phyloP scores from a whole-genome alignment of 2,329 filamentous ascomycete species.

The Amauroascus verrucosus region DNA sequence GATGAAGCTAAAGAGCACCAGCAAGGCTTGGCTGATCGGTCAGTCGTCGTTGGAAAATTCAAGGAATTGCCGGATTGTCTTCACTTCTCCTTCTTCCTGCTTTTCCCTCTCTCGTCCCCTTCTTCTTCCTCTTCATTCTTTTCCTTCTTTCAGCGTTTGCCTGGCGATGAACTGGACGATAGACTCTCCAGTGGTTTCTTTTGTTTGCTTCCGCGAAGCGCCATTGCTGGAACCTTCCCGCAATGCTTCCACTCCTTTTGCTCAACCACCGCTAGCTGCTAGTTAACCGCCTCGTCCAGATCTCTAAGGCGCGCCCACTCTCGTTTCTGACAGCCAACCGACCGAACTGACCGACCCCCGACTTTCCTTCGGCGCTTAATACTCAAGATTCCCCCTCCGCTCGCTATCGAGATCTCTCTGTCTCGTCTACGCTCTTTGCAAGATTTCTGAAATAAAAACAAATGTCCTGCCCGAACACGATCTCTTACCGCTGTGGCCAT shows the following conservation, averaged over 20 bases:
- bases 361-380: conserved; percentile 1
- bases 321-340: neutral
- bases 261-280: neutral
- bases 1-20: too few species aligned
- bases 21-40: too few species aligned
- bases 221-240: conserved; percentile 12
- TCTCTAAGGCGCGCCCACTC: neutral
- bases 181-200: conserved; percentile 19
- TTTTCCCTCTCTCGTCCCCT: neutral
- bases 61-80: too few species aligned
- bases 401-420: neutral
- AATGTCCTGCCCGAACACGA: conserved; percentile 5
- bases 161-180: conserved; percentile 1
- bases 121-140: neutral
- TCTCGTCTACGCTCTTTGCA: neutral
- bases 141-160: neutral
- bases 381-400: neutral
- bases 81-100: conserved; percentile 1
- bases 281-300: neutral
- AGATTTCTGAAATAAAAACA: neutral
- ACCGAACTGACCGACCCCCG: neutral
- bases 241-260: conserved; percentile 12
- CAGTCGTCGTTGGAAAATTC: too few species aligned
- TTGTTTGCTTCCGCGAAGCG: conserved; percentile 24
- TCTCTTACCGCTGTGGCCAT: conserved; percentile 6